Conservation (phyloP, 2,329 filamentous ascomycete species). For the Pseudogymnoascus sp. region DNA sequence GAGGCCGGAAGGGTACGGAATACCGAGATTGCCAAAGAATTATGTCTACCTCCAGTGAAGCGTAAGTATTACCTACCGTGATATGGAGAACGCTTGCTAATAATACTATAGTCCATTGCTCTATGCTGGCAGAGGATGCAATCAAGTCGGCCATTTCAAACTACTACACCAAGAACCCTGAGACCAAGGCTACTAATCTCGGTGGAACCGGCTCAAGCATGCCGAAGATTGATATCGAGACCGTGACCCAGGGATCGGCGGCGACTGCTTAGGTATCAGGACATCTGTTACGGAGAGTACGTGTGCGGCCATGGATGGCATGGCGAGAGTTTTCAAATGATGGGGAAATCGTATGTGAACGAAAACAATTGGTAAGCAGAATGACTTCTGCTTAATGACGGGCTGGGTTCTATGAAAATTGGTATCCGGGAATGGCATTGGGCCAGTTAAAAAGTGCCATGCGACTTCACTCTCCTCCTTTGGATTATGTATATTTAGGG, state of each 20-base stretch:
- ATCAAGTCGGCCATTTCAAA: conserved; percentile 89
- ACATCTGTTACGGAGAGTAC: background rate
- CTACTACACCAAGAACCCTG: conserved; percentile 86
- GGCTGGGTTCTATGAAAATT: conserved; percentile 6
- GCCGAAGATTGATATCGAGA: conserved; percentile 56
- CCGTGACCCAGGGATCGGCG: conserved; percentile 38
- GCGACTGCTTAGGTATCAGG: conserved; percentile 15
- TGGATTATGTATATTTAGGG: conserved; percentile 6
- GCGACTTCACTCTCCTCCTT: background rate
- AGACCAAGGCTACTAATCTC: conserved; percentile 64
- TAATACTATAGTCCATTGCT: conserved; percentile 64
- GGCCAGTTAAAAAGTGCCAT: background rate
- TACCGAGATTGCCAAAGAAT: conserved; percentile 95
- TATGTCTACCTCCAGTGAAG: conserved; percentile 83
- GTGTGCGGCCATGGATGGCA: conserved; percentile 1
- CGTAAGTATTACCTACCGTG: conserved; percentile 44
- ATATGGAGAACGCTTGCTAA: conserved; percentile 19
- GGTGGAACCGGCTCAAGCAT: conserved; percentile 64
- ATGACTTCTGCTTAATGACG: background rate
- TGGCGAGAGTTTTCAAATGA: background rate
- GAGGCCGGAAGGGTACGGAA: conserved; percentile 90
- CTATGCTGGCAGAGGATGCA: conserved; percentile 84
- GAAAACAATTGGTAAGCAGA: conserved; percentile 4
- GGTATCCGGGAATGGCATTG: background rate
- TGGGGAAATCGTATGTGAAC: background rate